Base-by-base conservation (phyloP, 2,329 filamentous ascomycete species). In the Colletotrichum spaethianum region DNA sequence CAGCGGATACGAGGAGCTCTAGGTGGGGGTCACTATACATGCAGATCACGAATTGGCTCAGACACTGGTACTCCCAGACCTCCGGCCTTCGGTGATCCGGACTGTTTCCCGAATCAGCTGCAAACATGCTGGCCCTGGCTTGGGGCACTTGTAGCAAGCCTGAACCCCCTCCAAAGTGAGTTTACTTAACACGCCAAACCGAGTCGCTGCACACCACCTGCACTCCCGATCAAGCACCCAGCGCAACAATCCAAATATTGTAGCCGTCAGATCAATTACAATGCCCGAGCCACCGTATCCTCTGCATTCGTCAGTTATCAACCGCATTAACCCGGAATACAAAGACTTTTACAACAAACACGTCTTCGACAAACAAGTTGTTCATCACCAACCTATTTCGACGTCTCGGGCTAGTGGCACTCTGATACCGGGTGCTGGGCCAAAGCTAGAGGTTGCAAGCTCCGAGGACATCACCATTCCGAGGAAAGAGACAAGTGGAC, bases 371-470 rank as follows among this genome's bases (percentile, higher is more conserved):
- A 82, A 84, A 63, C 86, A 86, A 73, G 87, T 88, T 75, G 87
- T 89, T 3, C 88, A 90, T 75, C 80, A 85, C 18, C 88, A 89
- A 69, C 86, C 88, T 1, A 81, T 90, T 12, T 82, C 82, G 28
- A 86, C 83, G 0, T 89, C 88, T 0, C 82, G 88, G 23, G 81
- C 83, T 26, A 84, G 84, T 64, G 87, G 86, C 11, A 82, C 84
- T n/a, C 78, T 89, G 18, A 87, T 89, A 44, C 86, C 86, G 7
- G 87, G 87, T 18, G 85, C 83, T 11, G 87, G 88, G 0, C 84
- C 86, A 0, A 79, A 84, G 46, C 78, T 87, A 1, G 79, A 84
- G 0, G 87, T 90, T 12, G 84, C 83, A 59, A 85, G 83, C 70
- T 82, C 82, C 0, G 78, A 82, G 63, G 86, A 89, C 75, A 78